Percentiles rank a stretch among this genome's conserved stretches.
Evolutionary conservation across 108 stramenopile genomes (phyloP).

Genomic region (Schizochytrium sp.): DNA sequence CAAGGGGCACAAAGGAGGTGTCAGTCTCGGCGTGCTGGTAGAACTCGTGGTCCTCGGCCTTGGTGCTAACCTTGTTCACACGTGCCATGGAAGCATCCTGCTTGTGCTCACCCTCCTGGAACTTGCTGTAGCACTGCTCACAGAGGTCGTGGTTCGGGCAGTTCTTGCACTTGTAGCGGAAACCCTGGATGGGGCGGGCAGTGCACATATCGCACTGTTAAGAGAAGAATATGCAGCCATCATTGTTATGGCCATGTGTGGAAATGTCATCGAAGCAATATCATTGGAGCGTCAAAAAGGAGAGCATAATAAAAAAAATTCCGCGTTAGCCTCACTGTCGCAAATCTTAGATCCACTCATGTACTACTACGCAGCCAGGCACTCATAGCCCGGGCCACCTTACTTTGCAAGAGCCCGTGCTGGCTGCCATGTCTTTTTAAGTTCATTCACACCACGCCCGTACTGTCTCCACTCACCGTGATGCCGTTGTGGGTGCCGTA

Average conservation of each 20-base stretch:
- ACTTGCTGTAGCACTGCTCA: slow-evolving; percentile 39
- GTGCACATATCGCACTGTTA: slow-evolving; percentile 46
- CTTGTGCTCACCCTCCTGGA: slow-evolving; percentile 42
- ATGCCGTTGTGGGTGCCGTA: slow-evolving; percentile 56
- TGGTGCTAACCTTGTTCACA: slow-evolving; percentile 47
- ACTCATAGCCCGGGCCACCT: neutral
- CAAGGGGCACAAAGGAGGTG: neutral
- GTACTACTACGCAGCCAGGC: neutral
- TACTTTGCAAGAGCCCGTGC: neutral
- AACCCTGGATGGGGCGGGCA: slow-evolving; percentile 50
- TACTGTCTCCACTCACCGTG: slow-evolving; percentile 29
- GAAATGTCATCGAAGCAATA: too few relatives aligned
- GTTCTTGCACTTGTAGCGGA: slow-evolving; percentile 57
- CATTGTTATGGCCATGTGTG: too few relatives aligned
- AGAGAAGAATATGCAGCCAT: too few relatives aligned
- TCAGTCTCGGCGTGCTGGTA: slow-evolving; percentile 37
- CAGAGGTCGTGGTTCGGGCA: slow-evolving; percentile 55
- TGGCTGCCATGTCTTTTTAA: neutral
- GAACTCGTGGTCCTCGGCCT: slow-evolving; percentile 49
- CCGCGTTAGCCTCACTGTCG: too few relatives aligned
- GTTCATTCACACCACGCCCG: neutral
- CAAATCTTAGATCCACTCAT: neutral
- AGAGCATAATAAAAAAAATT: too few relatives aligned
- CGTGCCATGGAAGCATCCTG: slow-evolving; percentile 32
- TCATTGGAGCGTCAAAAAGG: too few relatives aligned